Base-by-base conservation (phyloP, 352 stramenopile genomes). In the Globisporangium cystogenes region DNA sequence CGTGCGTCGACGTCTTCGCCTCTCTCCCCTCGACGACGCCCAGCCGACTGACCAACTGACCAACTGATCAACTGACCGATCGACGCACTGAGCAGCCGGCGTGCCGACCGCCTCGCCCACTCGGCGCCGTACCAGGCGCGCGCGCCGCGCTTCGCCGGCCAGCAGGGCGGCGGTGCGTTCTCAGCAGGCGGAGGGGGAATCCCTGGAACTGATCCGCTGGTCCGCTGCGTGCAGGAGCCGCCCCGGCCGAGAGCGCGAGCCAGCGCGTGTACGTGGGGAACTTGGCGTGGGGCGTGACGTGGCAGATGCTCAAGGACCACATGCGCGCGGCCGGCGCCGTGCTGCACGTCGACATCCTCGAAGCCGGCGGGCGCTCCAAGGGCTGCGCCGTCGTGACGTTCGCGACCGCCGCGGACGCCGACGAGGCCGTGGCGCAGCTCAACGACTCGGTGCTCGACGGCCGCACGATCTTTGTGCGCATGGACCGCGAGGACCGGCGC, bases 351-450 rank as follows among this genome's bases (percentile, higher is more conserved):
- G 73, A 73, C 18, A 65, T 96, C 31, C 53, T 90, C 16, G 76
- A 91, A 55, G 62, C 55, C 47, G 72, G 76, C 52, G 82, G 84
- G 0, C 81, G 82, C 40, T 95, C 85, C 0, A 94, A 94, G 71
- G 96, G 96, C 35, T 98, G 88, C 67, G 96, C 87, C 3, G 86
- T 98, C 58, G 95, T 98, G 12, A 91, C 97, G 59, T 99, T 91
- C 62, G 75, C 67, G 7, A 94, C 72, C 8, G 64, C 71, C 1
- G 80, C 91, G 36, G 87, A 82, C 15, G 95, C 95, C 0, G 51
- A 80, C 43, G 73, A 88, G 29, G 95, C 94, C 3, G 88, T 98
- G 14, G 54, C 66, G 8, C 86, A 67, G 31, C 66, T 98, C 11
- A 95, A 97, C 48, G 88, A 98, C 66, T 87, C 87, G 27, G 90